Evolutionary conservation across 1,284 basidiomycete genomes (phyloP).

Genomic region (Grifola frondosa): DNA sequence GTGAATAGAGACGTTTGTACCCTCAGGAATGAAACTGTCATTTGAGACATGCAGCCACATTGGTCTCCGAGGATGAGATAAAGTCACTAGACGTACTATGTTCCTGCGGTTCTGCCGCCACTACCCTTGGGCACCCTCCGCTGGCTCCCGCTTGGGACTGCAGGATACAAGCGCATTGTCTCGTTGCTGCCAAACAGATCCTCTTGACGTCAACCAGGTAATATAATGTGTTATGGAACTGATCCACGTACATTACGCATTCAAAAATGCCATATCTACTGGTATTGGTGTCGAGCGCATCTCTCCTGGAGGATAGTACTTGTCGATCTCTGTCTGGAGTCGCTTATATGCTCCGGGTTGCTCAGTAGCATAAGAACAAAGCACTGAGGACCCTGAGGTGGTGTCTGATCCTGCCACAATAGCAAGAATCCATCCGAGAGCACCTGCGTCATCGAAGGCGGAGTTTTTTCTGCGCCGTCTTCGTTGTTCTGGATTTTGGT

Average conservation of each 20-base stretch:
- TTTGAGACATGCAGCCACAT: not conserved
- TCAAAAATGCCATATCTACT: constrained; percentile 29
- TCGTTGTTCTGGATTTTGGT: constrained; percentile 16
- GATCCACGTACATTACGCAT: constrained; percentile 29
- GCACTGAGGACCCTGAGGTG: constrained; percentile 16
- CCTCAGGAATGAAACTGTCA: constrained; percentile 26
- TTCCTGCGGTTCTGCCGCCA: constrained; percentile 21
- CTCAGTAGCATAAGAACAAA: constrained; percentile 20
- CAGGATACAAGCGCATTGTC: constrained; percentile 52
- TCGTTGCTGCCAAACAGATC: constrained; percentile 49
- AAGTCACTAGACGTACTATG: constrained; percentile 23
- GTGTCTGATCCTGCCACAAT: constrained; percentile 34
- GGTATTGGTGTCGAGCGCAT: constrained; percentile 18
- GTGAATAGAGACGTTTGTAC: constrained; percentile 22
- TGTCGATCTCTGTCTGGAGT: constrained; percentile 29
- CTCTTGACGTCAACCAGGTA: no score
- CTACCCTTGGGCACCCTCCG: constrained; percentile 36
- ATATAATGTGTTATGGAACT: constrained; percentile 5
- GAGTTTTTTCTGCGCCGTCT: constrained; percentile 10
- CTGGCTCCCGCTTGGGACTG: constrained; percentile 50
- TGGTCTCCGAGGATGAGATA: not conserved
- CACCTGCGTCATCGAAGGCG: constrained; percentile 9
- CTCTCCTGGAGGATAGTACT: constrained; percentile 25
- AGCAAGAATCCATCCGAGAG: constrained; percentile 16
- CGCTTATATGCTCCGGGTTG: constrained; percentile 17